Evolutionary conservation across 768 basidiomycete species (phyloP).

Genomic region (Phylloporus rhodoxanthus): DNA sequence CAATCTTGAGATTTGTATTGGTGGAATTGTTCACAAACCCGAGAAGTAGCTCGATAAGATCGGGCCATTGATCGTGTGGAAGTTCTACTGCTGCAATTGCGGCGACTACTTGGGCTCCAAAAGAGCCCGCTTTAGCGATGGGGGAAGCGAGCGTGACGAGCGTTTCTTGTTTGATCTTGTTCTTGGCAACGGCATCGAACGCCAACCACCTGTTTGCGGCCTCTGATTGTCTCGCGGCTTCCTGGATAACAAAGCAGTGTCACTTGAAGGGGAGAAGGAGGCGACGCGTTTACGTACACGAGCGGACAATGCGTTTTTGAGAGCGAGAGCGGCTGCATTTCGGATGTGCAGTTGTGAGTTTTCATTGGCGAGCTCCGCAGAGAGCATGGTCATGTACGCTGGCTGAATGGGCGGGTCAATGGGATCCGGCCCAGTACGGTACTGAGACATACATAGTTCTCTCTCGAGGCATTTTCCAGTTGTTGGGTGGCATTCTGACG

Average conservation of each 20-base stretch:
- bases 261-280: constrained; percentile 7
- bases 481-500: constrained; percentile 89
- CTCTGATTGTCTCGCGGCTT: constrained; percentile 65
- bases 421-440: neutral
- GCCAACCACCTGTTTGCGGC: constrained; percentile 77
- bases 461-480: constrained; percentile 78
- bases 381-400: constrained; percentile 89
- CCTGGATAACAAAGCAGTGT: constrained; percentile 43
- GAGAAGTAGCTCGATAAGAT: constrained; percentile 83
- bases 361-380: constrained; percentile 78
- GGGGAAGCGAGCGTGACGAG: constrained; percentile 77
- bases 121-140: constrained; percentile 66
- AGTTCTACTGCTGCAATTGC: constrained; percentile 94
- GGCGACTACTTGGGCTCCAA: constrained; percentile 89
- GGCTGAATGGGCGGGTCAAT: constrained; percentile 49
- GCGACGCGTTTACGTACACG: constrained; percentile 55
- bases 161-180: constrained; percentile 83
- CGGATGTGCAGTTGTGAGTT: constrained; percentile 63
- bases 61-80: constrained; percentile 80
- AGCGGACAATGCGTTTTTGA: constrained; percentile 92
- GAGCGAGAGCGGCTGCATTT: constrained; percentile 92
- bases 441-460: constrained; percentile 76
- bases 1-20: constrained; percentile 72
- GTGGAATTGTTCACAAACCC: constrained; percentile 74
- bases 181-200: constrained; percentile 60